Percentiles rank a stretch among this genome's conserved stretches.
phyloP scores from a whole-genome alignment of 192 early-diverging fungal species.

The Geosiphon pyriformis region DNA sequence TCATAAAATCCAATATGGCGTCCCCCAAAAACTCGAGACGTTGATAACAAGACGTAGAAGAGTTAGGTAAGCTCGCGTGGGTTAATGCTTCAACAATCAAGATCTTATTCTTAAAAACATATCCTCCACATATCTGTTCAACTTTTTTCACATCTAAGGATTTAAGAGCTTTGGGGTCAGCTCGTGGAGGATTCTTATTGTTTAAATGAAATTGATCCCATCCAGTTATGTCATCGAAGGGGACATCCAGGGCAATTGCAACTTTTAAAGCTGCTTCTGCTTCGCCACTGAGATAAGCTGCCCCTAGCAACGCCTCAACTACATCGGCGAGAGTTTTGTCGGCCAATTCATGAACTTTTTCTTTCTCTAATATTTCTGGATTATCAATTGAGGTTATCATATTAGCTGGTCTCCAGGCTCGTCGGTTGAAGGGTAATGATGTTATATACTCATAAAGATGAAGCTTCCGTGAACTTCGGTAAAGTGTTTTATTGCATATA shows the following conservation, averaged over 20 bases:
- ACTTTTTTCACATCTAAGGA: conserved; percentile 23
- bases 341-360: conserved; percentile 49
- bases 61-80: conserved; percentile 65
- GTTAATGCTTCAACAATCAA: conserved; percentile 79
- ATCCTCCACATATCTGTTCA: conserved; percentile 43
- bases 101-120: conserved; percentile 62
- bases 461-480: conserved; percentile 42
- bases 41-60: conserved; percentile 69
- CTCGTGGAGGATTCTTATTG: conserved; percentile 25
- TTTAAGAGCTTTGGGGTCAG: conserved; percentile 14
- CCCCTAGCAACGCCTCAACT: conserved; percentile 80
- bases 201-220: conserved; percentile 46
- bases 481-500: conserved; percentile 75
- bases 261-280: conserved; percentile 44
- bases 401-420: conserved; percentile 46
- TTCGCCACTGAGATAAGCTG: conserved; percentile 57
- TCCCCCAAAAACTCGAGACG: conserved; percentile 88
- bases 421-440: conserved; percentile 56
- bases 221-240: conserved; percentile 45
- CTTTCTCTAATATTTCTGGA: conserved; percentile 18
- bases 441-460: conserved; percentile 57
- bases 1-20: conserved; percentile 74
- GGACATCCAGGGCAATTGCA: conserved; percentile 52
- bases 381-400: conserved; percentile 35
- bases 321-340: conserved; percentile 84